Base-by-base conservation (phyloP, 352 stramenopile genomes). In the Pythium scleroteichum region DNA sequence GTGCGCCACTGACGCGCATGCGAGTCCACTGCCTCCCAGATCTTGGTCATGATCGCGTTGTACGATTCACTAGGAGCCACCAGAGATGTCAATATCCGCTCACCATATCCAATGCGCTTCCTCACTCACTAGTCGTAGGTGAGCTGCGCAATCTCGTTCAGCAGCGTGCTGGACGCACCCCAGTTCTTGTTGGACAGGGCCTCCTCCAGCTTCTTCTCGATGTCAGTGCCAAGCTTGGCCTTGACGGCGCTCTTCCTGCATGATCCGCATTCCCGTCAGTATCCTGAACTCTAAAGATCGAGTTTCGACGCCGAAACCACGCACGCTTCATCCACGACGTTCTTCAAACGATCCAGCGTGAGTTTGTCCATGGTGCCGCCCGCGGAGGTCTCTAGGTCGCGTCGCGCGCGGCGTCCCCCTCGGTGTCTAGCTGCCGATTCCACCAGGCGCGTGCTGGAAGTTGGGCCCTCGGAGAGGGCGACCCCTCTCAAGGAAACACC, bases 151-250 rank as follows among this genome's bases (percentile, higher is more conserved):
- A 99, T 98, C 68, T 99, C 94, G 76, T 99, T 99, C 72, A 99
- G 85, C 19, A 98, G 71, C 53, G 96, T 99, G 70, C 90, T 98
- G 27, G 97, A 99, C 12, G 97, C 91, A 26, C 97, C 97, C 97
- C 97, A 99, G 75, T 99, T 99, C 83, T 99, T 99, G 72, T 99
- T 99, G 20, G 96, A 99, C 26, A 99, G 83, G 24, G 97, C 96
- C 68, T 99, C 85, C 70, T 95, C 87, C 66, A 95, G 90, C 68
- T 96, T 95, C 51, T 79, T 75, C 66, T 95, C 88, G 35, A 94
- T 83, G 42, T 96, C 87, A 22, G 82, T 92, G 50, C 86, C 86
- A 58, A 95, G 88, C 60, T 90, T 90, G 65, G 86, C 85, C 67
- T 93, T 94, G 46, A 95, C 86, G 26, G 71, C 76, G 61, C 78